A percentile compares a stretch with the other conserved stretches of the same genome.
Evolutionary conservation across 139 green algal genomes (phyloP).

Genomic region (Tetradesmus obliquus): DNA sequence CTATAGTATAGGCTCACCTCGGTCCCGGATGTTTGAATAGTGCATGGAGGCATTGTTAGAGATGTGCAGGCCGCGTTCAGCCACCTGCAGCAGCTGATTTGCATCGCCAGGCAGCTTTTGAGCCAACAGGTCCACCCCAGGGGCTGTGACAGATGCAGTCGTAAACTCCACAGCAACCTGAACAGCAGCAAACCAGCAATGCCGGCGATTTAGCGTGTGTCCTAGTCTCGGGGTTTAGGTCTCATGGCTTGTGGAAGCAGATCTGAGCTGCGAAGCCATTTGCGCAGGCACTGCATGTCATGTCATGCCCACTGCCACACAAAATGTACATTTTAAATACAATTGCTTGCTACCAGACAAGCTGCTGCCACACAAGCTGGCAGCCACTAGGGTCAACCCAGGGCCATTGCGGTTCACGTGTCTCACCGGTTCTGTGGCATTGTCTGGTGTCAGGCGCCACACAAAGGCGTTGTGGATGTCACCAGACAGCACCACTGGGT

Average conservation of each 20-base stretch:
- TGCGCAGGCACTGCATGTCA: too few relatives aligned
- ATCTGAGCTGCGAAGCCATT: too few relatives aligned
- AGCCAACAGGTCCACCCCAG: constrained; percentile 10
- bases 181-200: background rate
- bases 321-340: too few relatives aligned
- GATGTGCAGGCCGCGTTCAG: constrained; percentile 18
- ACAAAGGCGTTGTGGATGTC: constrained; percentile 44
- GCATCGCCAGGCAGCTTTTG: background rate
- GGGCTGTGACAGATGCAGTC: constrained; percentile 16
- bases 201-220: background rate
- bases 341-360: too few relatives aligned
- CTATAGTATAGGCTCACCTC: background rate
- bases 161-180: constrained; percentile 36
- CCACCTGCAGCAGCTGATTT: background rate
- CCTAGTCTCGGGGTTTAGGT: background rate
- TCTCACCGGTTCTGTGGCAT: background rate
- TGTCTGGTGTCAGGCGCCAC: constrained; percentile 22
- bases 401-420: background rate
- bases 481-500: constrained; percentile 29
- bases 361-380: too few relatives aligned
- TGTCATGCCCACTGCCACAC: too few relatives aligned
- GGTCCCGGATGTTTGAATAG: constrained; percentile 22
- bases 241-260: too few relatives aligned
- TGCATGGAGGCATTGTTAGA: constrained; percentile 11
- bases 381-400: too few relatives aligned